A percentile compares a stretch with the other conserved stretches of the same genome.
Conservation (phyloP, 352 stramenopile genomes). For the Pythium phragmitis region DNA sequence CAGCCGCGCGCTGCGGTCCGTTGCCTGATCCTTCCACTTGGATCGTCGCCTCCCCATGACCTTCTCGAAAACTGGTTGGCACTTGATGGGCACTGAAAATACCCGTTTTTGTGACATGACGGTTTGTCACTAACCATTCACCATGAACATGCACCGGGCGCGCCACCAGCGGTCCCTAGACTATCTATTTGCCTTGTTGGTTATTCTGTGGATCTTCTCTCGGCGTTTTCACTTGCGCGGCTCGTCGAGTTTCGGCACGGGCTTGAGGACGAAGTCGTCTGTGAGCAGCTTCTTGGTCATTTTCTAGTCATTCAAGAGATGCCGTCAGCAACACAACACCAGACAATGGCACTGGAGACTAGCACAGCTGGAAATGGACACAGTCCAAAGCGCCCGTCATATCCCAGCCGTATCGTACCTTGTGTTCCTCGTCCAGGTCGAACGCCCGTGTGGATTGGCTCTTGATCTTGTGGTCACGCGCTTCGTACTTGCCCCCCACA, state of each 20-base stretch:
- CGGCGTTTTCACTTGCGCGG: slow-evolving; percentile 18
- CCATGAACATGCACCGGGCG: not conserved
- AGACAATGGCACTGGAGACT: too few species aligned
- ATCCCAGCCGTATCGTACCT: slow-evolving; percentile 34
- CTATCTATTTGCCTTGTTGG: slow-evolving; percentile 5
- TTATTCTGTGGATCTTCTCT: not conserved
- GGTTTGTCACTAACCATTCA: not conserved
- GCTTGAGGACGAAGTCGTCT: slow-evolving; percentile 86
- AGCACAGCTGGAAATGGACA: not conserved
- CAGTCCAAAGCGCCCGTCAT: not conserved
- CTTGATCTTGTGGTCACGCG: slow-evolving; percentile 77
- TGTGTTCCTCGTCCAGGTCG: slow-evolving; percentile 85
- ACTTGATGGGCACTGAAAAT: not conserved
- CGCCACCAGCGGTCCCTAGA: too few species aligned
- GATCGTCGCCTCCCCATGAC: slow-evolving; percentile 62
- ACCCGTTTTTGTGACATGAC: slow-evolving; percentile 15
- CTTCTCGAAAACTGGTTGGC: not conserved
- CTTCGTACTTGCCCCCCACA: slow-evolving; percentile 80
- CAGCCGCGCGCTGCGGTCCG: slow-evolving; percentile 39
- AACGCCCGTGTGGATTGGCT: slow-evolving; percentile 81
- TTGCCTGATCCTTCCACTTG: slow-evolving; percentile 63
- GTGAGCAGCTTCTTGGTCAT: slow-evolving; percentile 82
- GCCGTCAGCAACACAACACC: not conserved
- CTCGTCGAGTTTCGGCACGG: slow-evolving; percentile 47
- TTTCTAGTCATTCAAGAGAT: slow-evolving; percentile 37